Percentiles rank a stretch among this genome's conserved stretches.
phyloP scores from a whole-genome alignment of 73 alveolate species.

The Paraurostyla sp. region DNA sequence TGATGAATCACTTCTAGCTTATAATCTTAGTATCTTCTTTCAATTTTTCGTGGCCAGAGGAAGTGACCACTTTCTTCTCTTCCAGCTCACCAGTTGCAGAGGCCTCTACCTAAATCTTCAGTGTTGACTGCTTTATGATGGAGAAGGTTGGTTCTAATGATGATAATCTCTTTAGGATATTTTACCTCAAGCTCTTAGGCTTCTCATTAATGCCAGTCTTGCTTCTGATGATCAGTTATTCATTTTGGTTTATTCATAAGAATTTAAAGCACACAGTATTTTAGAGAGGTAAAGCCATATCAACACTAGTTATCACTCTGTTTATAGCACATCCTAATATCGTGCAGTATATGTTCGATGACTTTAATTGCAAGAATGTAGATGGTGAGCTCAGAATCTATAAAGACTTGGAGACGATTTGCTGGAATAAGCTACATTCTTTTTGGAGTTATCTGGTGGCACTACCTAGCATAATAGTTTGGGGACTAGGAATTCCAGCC shows the following conservation, averaged over 20 bases:
- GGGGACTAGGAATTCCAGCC: conserved; percentile 82
- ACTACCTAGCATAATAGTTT: conserved; percentile 67
- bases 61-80: conserved; percentile 25
- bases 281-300: conserved; percentile 48
- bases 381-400: conserved; percentile 66
- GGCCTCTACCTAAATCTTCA: conserved; percentile 50
- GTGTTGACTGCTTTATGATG: conserved; percentile 78
- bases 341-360: conserved; percentile 72
- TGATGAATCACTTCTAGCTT: conserved; percentile 76
- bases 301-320: conserved; percentile 67
- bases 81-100: conserved; percentile 53
- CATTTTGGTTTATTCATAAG: conserved; percentile 5
- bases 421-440: conserved; percentile 66
- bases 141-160: neutral
- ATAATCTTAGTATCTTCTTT: conserved; percentile 66
- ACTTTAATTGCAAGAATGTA: conserved; percentile 70
- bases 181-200: neutral
- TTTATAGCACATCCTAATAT: conserved; percentile 79
- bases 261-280: neutral
- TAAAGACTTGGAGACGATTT: conserved; percentile 50
- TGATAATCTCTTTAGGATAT: conserved; percentile 1
- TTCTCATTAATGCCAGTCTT: conserved; percentile 14
- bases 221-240: neutral
- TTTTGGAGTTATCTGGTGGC: conserved; percentile 60
- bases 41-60: conserved; percentile 72